phyloP scores from a whole-genome alignment of 331 rosid species.

The Quercus tomentella region DNA sequence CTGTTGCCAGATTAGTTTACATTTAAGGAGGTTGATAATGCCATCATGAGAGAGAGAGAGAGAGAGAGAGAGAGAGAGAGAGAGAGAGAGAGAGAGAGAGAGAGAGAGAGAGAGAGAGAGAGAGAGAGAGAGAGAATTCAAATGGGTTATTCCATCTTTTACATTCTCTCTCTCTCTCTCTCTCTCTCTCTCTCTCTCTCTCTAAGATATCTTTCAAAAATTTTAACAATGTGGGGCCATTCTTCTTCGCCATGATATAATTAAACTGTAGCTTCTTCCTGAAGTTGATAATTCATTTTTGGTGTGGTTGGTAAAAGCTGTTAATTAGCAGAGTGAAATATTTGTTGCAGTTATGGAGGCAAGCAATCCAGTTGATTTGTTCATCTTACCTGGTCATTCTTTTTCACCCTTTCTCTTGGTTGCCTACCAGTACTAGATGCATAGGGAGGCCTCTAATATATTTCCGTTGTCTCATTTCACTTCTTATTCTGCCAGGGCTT shows the following conservation, averaged over 20 bases:
- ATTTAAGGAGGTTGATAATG: not conserved
- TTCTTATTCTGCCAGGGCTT: conserved; percentile 49
- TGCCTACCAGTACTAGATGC: not conserved
- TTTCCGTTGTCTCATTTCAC: conserved; percentile 4
- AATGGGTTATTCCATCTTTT: no score
- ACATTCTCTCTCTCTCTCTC: no score
- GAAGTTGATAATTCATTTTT: not conserved
- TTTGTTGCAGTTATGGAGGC: conserved; percentile 85
- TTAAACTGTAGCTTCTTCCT: no score
- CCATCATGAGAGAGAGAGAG: no score
- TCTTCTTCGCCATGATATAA: no score
- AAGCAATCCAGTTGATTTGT: conserved; percentile 82
- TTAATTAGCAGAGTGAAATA: conserved; percentile 11
- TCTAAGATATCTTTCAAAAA: no score
- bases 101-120: no score
- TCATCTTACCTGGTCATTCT: conserved; percentile 77
- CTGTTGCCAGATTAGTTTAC: not conserved
- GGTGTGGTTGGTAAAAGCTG: not conserved
- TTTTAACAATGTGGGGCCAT: no score
- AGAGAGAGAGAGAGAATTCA: no score
- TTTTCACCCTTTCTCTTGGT: conserved; percentile 1
- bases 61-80: no score
- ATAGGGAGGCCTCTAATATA: not conserved
- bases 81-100: no score
- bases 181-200: no score